These are phyloP conservation scores for Cercospora janseana DNA, from an alignment of 2,329 filamentous ascomycete species.

Conservation along the genomic window DNA sequence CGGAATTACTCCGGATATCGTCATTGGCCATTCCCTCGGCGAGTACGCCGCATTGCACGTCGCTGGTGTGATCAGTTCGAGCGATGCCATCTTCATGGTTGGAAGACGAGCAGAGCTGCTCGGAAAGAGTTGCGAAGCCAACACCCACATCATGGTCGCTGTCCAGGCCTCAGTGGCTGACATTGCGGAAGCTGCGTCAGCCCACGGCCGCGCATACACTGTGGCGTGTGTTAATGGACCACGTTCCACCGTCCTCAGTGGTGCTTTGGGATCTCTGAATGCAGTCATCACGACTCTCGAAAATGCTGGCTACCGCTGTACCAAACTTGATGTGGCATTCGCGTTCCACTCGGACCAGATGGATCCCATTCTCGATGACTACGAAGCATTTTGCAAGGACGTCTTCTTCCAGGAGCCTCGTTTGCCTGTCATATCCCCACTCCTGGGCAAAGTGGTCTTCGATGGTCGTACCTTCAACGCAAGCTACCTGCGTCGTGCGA, in stretches of 20 bases:
- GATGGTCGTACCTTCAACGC: constrained; percentile 24
- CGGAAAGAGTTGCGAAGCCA: constrained; percentile 26
- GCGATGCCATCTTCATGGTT: constrained; percentile 37
- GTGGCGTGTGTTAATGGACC: constrained; percentile 33
- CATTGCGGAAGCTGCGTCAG: background rate
- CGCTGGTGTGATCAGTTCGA: constrained; percentile 20
- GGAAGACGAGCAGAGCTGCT: constrained; percentile 37
- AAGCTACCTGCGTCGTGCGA: constrained; percentile 26
- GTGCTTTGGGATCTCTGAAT: constrained; percentile 18
- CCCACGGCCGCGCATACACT: background rate
- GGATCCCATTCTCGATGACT: constrained; percentile 32
- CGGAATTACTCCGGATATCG: constrained; percentile 3
- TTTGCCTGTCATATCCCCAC: constrained; percentile 36
- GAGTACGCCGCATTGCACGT: constrained; percentile 18
- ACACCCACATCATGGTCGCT: constrained; percentile 32
- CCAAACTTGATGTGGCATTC: constrained; percentile 28
- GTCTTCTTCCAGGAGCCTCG: constrained; percentile 21
- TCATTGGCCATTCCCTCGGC: constrained; percentile 28
- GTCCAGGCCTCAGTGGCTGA: constrained; percentile 11
- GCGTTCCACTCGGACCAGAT: constrained; percentile 38
- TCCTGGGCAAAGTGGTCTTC: constrained; percentile 31
- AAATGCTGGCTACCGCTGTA: constrained; percentile 12
- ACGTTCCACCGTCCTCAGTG: constrained; percentile 28
- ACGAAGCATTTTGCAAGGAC: constrained; percentile 23
- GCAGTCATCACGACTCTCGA: constrained; percentile 14